Base-by-base conservation (phyloP, 108 stramenopile genomes). In the Cafeteria roenbergensis region DNA sequence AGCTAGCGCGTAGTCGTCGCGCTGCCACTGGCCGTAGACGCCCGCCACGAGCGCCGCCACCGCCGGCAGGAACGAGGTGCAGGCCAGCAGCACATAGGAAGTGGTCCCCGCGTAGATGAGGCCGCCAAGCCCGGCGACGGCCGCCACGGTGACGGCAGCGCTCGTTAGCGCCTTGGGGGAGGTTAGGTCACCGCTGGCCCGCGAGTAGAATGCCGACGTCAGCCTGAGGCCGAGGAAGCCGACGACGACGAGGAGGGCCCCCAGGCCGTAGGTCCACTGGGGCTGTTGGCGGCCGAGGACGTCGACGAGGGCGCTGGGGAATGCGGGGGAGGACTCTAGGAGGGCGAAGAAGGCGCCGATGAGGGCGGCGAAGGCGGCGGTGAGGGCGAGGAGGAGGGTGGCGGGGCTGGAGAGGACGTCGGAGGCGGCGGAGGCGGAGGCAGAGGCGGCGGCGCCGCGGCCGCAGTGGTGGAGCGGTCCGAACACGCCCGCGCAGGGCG, bases 261-360 rank as follows among this genome's bases (percentile, higher is more conserved):
- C 59, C 9, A 61, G 9, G 24, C 36, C 59, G 59, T 29, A 61
- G 24, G n/a, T 27, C 59, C 59, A 61, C n/a, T 61, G 59, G 20
- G 34, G 36, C 22, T 61, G 59, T 2, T 2, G 8, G 22, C 24
- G 2, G 22, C 2, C n/a, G 17, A 61, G 22, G 21, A 61, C 30
- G 1, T 9, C 2, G 2, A 61, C 59, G 9, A 8, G 8, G 59
- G 9, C 37, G 37, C 37, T 61, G 37, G 59, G 59, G 17, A 61
- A 25, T 2, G 22, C 8, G 30, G 17, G 20, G 37, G 2, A 22
- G 22, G 2, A 6, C 1, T 1, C n/a, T 27, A 32, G 9, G 22
- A 61, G 21, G 1, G 24, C 17, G 22, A 27, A 8, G 17, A 61
- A 22, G 2, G 30, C 20, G 2, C 20, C 37, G 2, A 61, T 32